Evolutionary conservation across 495 filamentous ascomycete species (phyloP).

Genomic region (Penicillium fimorum): DNA sequence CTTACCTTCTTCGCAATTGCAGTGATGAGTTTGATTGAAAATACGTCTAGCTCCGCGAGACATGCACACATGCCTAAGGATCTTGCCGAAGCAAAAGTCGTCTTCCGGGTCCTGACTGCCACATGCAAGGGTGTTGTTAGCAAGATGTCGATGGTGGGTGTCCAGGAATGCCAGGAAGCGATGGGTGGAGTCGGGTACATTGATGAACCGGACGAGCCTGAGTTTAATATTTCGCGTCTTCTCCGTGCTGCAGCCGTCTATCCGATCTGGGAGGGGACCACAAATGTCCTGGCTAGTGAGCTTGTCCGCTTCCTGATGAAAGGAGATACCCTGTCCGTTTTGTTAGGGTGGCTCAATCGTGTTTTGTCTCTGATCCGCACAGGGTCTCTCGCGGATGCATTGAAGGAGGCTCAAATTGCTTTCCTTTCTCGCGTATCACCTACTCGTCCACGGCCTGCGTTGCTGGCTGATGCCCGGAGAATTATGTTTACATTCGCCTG

Average conservation of each 20-base stretch:
- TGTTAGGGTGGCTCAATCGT: slow-evolving; percentile 14
- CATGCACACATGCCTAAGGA: neutral
- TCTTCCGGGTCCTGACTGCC: slow-evolving; percentile 62
- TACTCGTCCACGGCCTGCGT: neutral
- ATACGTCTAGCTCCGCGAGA: too few species aligned
- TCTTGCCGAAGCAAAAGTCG: slow-evolving; percentile 27
- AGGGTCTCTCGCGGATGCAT: neutral
- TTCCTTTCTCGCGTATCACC: neutral
- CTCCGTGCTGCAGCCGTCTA: slow-evolving; percentile 63
- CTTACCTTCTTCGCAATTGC: slow-evolving; percentile 59
- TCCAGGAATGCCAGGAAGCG: slow-evolving; percentile 64
- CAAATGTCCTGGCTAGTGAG: slow-evolving; percentile 63
- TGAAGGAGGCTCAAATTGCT: neutral
- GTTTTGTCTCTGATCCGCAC: neutral
- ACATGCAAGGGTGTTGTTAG: slow-evolving; percentile 61
- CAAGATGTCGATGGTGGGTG: slow-evolving; percentile 49
- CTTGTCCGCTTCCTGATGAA: slow-evolving; percentile 53
- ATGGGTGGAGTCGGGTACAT: slow-evolving; percentile 74
- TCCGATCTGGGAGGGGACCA: slow-evolving; percentile 73
- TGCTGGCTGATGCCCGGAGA: neutral
- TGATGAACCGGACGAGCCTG: slow-evolving; percentile 35
- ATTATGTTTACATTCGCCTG: slow-evolving; percentile 39
- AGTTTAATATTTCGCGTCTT: slow-evolving; percentile 60
- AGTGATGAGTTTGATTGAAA: too few species aligned
- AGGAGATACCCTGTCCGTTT: slow-evolving; percentile 30